A percentile compares a stretch with the other conserved stretches of the same genome.
These are phyloP conservation scores for Lasiodiplodia theobromae DNA, from an alignment of 2,329 filamentous ascomycete genomes.

Conservation along the genomic window DNA sequence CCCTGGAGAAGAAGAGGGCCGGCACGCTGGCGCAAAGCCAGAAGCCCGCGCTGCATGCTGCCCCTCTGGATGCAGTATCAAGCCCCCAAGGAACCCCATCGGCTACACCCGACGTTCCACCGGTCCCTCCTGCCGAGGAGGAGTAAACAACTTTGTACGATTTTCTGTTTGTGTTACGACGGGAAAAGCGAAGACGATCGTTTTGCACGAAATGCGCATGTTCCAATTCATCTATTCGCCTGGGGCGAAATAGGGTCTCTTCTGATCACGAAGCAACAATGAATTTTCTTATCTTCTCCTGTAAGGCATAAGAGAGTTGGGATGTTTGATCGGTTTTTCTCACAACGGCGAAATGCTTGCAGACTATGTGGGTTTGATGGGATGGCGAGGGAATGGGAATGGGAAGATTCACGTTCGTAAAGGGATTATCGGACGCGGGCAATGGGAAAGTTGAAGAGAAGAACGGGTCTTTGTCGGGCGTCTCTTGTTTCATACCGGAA, in stretches of 20 bases:
- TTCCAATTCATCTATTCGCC: neutral
- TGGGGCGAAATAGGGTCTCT: neutral
- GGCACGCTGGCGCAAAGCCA: conserved; percentile 62
- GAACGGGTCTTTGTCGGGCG: neutral
- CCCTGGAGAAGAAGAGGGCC: conserved; percentile 70
- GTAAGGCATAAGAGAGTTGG: conserved; percentile 15
- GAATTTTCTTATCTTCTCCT: conserved; percentile 16
- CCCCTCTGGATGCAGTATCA: conserved; percentile 21
- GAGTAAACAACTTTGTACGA: conserved; percentile 15
- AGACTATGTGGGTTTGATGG: neutral
- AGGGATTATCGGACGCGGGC: neutral
- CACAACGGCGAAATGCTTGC: neutral
- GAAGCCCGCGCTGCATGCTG: conserved; percentile 68
- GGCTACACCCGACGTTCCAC: neutral
- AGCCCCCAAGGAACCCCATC: conserved; percentile 22
- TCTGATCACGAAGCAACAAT: conserved; percentile 22
- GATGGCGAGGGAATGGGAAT: neutral
- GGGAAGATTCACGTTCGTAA: neutral
- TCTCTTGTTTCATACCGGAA: neutral
- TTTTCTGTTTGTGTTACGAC: conserved; percentile 6
- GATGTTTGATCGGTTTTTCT: conserved; percentile 4
- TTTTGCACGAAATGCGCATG: conserved; percentile 1
- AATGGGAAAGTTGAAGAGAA: neutral
- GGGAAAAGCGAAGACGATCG: conserved; percentile 21
- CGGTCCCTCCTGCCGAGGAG: neutral